Base-by-base conservation (phyloP, 805 yeast species). In the Ogataea henricii region DNA sequence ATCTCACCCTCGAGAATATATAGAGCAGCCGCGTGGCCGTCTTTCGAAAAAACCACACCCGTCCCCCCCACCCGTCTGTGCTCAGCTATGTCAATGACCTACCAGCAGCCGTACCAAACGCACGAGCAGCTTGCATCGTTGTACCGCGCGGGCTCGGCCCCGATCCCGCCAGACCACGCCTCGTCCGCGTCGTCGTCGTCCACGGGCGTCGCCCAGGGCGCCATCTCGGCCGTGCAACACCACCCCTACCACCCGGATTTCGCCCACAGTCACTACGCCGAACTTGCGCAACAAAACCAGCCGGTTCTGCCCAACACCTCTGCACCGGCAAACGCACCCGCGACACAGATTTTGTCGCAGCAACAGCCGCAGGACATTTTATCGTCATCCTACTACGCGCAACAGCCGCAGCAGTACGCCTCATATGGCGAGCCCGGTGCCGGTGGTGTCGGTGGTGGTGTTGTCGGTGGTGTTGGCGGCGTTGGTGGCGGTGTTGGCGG, bases 21-120 rank as follows among this genome's bases (percentile, higher is more conserved):
- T 13, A n/a, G n/a, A 29, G 33, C 33, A 29, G 16, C 33, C 33
- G 33, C 33, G 33, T 29, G 26, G 9, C 26, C 6, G 9, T 23
- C 9, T 6, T 7, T 4, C 30, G 21, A 17, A 6, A 16, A 32
- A 32, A 17, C 5, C 35, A 6, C 22, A n/a, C n/a, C n/a, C n/a
- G n/a, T n/a, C n/a, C n/a, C n/a, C n/a, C n/a, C n/a, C n/a, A n/a
- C n/a, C n/a, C 14, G 25, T 34, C 6, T 4, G 14, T 12, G 13
- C 4, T 10, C 3, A 5, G 14, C 26, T 25, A 48, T 48, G 51
- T 49, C 56, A 36, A 53, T 50, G 54, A 45, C 54, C 7, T 53
- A 43, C 46, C 56, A 47, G 40, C 53, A 49, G 21, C 44, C 47
- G 36, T 47, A 45, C 27, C 36, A 48, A 26, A 34, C 47, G 2